Percentiles rank a stretch among this genome's conserved stretches.
These are phyloP conservation scores for Dillenia suffruticosa DNA, from an alignment of 164 flowering plant genomes.

Conservation along the genomic window DNA sequence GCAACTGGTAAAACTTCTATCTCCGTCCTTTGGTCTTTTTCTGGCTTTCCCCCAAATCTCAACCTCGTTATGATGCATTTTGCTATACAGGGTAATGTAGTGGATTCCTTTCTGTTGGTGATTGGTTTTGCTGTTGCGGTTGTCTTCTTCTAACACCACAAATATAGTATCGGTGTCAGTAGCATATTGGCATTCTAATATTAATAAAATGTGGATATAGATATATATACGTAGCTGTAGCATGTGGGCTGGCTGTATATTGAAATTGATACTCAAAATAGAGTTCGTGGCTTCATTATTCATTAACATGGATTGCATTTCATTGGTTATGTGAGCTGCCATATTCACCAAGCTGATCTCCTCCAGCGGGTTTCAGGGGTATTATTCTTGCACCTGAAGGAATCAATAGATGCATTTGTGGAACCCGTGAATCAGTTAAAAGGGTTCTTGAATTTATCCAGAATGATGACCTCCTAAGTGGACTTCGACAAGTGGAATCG, in stretches of 20 bases:
- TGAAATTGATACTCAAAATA: too few species aligned
- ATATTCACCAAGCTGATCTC: slow-evolving; percentile 54
- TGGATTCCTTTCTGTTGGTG: too few species aligned
- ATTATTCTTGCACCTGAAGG: slow-evolving; percentile 97
- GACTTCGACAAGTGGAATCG: slow-evolving; percentile 74
- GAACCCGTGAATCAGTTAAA: slow-evolving; percentile 70
- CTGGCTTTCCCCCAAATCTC: not conserved
- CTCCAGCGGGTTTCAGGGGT: slow-evolving; percentile 98
- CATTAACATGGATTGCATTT: too few species aligned
- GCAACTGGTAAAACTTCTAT: slow-evolving; percentile 43
- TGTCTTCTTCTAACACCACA: too few species aligned
- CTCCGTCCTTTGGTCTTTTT: not conserved
- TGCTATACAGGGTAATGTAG: too few species aligned
- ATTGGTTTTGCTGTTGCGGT: too few species aligned
- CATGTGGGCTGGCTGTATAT: too few species aligned
- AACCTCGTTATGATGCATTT: not conserved
- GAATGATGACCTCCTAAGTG: slow-evolving; percentile 60
- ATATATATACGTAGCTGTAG: too few species aligned
- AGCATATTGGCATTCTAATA: too few species aligned
- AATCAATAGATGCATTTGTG: slow-evolving; percentile 97
- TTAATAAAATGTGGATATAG: too few species aligned
- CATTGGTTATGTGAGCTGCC: not conserved
- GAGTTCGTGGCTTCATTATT: too few species aligned
- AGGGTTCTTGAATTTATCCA: slow-evolving; percentile 74
- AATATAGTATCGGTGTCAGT: too few species aligned